Evolutionary conservation across 2,329 filamentous ascomycete genomes (phyloP).

Genomic region (Fusarium papillatum): DNA sequence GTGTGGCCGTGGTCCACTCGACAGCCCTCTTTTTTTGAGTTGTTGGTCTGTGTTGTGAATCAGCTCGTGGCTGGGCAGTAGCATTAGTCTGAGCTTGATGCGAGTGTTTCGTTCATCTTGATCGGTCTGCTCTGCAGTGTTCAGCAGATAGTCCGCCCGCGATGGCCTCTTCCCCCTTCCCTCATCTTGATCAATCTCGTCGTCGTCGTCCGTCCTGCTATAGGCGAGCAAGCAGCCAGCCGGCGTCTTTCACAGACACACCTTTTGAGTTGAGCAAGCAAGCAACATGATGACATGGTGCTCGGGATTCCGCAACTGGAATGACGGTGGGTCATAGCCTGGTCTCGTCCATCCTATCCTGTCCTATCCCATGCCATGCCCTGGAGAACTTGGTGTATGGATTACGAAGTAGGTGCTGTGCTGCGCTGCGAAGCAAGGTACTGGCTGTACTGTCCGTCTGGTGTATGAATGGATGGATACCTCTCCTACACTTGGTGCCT

Average conservation of each 20-base stretch:
- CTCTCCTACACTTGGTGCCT: conserved; percentile 18
- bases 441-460: neutral
- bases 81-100: neutral
- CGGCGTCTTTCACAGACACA: conserved; percentile 18
- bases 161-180: neutral
- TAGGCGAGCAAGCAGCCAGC: conserved; percentile 23
- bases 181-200: conserved; percentile 14
- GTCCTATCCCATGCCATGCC: neutral
- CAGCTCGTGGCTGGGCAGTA: conserved; percentile 6
- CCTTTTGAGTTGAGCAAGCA: conserved; percentile 15
- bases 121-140: conserved; percentile 14
- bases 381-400: conserved; percentile 16
- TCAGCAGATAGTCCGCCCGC: conserved; percentile 14
- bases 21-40: conserved; percentile 13
- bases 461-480: neutral
- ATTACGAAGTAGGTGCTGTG: neutral
- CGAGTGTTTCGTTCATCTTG: conserved; percentile 24
- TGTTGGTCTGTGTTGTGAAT: conserved; percentile 23
- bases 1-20: conserved; percentile 21
- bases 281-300: conserved; percentile 36
- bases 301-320: conserved; percentile 46
- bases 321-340: conserved; percentile 41
- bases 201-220: conserved; percentile 19
- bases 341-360: conserved; percentile 29
- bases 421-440: neutral